Evolutionary conservation across 192 early-diverging fungal genomes (phyloP), one percentile per base, ranked within the genome.

Genomic region (Fimicolochytrium jonesii): DNA sequence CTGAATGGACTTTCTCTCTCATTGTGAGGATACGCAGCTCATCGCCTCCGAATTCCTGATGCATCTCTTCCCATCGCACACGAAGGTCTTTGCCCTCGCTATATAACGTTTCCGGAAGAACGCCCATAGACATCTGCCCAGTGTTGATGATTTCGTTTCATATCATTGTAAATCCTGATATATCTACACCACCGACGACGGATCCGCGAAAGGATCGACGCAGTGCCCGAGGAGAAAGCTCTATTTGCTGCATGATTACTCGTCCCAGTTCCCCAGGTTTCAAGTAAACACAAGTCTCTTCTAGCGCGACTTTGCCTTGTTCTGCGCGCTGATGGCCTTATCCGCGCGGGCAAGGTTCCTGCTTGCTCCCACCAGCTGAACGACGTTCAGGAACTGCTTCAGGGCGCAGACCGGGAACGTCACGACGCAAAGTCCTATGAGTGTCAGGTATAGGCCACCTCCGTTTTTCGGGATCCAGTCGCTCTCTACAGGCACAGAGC

Each of bases 331-430:
- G n/a, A n/a, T n/a, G n/a, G n/a, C n/a, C n/a, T n/a, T n/a, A 33
- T 97, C 95, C 36, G 85, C 59, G 22, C 68, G 68, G 1, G 88
- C 95, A 45, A 97, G 77, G 17, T 76, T 81, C 59, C 87, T 76
- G 64, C 86, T 85, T 5, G 97, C 94, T 50, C 88, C 90, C 18
- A 88, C 81, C 45, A 99, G 85, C 80, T 99, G 97, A 26, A 99
- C 83, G 37, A 93, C 84, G 69, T 94, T 99, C 72, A 95, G 83
- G 41, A 88, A 73, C 76, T 99, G 92, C 81, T 99, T 99, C 52
- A 87, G 79, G 36, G 80, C 71, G 61, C 83, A 92, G 52, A 99
- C 76, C 2, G 92, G 88, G 59, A 89, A 80, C 4, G 81, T 82
- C n/a, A 79, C 3, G 7, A 36, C 35, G 17, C 60, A 47, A 13